Base-by-base conservation (phyloP, 2,329 filamentous ascomycete genomes). In the Fusarium nanum region DNA sequence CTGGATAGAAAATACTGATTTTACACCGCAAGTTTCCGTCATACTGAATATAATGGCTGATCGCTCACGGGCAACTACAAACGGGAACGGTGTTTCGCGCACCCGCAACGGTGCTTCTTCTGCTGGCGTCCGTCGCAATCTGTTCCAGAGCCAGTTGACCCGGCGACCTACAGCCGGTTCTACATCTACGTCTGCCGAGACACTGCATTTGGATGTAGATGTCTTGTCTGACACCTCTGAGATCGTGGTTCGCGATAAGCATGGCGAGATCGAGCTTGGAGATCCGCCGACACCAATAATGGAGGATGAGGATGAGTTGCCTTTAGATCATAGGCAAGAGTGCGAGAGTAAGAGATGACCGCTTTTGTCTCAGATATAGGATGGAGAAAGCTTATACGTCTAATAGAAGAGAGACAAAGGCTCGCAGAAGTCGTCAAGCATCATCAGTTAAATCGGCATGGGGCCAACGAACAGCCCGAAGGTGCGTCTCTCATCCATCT, bases 211-310 rank as follows among this genome's bases (percentile, higher is more conserved):
- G n/a, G 84, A 86, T 62, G 78, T 80, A 55, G 83, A 85, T 49
- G 79, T 81, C 18, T 75, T 81, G n/a, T 81, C 78, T 7, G 83
- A 85, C 49, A 79, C 75, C n/a, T 77, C 76, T 8, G 88, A 90
- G 70, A 90, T 91, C 61, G 86, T 91, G 11, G 85, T 90, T 47
- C 83, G 89, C 68, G 86, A 91, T 73, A 81, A 86, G 77, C 86
- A 90, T 73, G 89, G 89, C 50, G 88, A 91, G 69, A 84, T 89
- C 60, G 85, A 89, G 76, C 79, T 91, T n/a, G 83, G 82, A 18
- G 87, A 89, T 63, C 86, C 86, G 47, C 87, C 85, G 1, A 83
- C 85, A 64, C 83, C 84, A 16, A 78, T 82, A 10, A 78, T 85
- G 28, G 87, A 89, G 50, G 87, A 88, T 37, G 82, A 85, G 18